A percentile compares a stretch with the other conserved stretches of the same genome.
Evolutionary conservation across 2,329 filamentous ascomycete genomes (phyloP).

Genomic region (Incumbomyces delicatus): DNA sequence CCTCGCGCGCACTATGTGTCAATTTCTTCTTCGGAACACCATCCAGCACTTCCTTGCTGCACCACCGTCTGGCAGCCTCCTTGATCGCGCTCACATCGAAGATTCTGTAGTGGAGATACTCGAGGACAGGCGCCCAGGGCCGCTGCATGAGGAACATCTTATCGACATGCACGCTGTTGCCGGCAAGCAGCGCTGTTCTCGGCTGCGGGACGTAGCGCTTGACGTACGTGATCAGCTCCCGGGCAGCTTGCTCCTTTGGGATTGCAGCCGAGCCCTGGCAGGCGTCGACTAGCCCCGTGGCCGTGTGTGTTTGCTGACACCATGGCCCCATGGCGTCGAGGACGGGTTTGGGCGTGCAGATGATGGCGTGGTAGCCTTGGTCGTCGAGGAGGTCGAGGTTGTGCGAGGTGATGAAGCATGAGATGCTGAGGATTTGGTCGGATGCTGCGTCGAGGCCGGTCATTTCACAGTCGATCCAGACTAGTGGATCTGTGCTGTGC

Average conservation of each 20-base stretch:
- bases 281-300: slow-evolving; percentile 60
- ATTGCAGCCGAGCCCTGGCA: slow-evolving; percentile 46
- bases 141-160: slow-evolving; percentile 64
- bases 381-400: slow-evolving; percentile 73
- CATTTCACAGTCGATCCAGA: slow-evolving; percentile 92
- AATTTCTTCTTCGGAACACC: slow-evolving; percentile 62
- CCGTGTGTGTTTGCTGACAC: slow-evolving; percentile 75
- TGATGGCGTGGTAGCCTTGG: slow-evolving; percentile 64
- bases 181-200: slow-evolving; percentile 65
- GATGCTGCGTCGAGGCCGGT: slow-evolving; percentile 69
- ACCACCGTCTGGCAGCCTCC: slow-evolving; percentile 80
- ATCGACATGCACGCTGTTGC: slow-evolving; percentile 90
- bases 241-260: slow-evolving; percentile 51
- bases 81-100: slow-evolving; percentile 88
- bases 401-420: slow-evolving; percentile 79
- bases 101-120: slow-evolving; percentile 79
- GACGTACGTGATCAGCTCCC: slow-evolving; percentile 68
- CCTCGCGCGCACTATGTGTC: slow-evolving; percentile 71
- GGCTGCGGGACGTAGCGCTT: slow-evolving; percentile 57
- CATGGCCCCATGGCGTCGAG: slow-evolving; percentile 77
- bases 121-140: slow-evolving; percentile 64
- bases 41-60: slow-evolving; percentile 48
- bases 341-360: slow-evolving; percentile 68
- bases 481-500: slow-evolving; percentile 55
- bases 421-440: slow-evolving; percentile 84